phyloP scores from a whole-genome alignment of 768 basidiomycete genomes.

The Sutorius australiensis region DNA sequence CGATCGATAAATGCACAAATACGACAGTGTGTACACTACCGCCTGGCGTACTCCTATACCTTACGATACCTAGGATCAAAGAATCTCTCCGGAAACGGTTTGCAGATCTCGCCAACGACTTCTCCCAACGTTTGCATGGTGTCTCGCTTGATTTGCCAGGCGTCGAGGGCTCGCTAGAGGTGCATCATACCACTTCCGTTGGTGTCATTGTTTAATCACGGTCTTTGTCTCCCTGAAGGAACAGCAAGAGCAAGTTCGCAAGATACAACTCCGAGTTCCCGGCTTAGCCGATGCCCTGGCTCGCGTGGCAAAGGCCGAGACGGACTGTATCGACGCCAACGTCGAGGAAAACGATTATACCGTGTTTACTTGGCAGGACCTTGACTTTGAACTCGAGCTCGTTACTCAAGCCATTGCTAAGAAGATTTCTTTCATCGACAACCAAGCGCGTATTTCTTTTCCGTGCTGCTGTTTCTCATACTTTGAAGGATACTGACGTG shows the following conservation, averaged over 20 bases:
- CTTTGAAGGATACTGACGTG: conserved; percentile 10
- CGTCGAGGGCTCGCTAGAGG: conserved; percentile 76
- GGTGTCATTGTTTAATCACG: conserved; percentile 8
- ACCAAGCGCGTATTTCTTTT: conserved; percentile 58
- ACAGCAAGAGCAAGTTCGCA: conserved; percentile 66
- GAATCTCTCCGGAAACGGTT: conserved; percentile 73
- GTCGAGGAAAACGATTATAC: conserved; percentile 98
- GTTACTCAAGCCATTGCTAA: conserved; percentile 77
- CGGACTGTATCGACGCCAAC: conserved; percentile 79
- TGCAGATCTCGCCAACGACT: conserved; percentile 72
- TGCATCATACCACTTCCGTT: conserved; percentile 24
- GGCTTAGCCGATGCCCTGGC: conserved; percentile 55
- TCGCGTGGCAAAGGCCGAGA: conserved; percentile 60
- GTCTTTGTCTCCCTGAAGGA: conserved; percentile 39
- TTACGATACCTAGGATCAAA: conserved; percentile 60
- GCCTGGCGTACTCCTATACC: neutral
- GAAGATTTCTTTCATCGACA: conserved; percentile 95
- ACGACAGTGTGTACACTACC: conserved; percentile 58
- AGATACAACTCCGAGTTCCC: conserved; percentile 66
- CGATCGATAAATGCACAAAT: conserved; percentile 86
- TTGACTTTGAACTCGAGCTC: conserved; percentile 84
- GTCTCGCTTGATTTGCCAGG: conserved; percentile 71
- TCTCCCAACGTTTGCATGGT: conserved; percentile 60
- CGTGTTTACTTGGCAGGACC: conserved; percentile 82
- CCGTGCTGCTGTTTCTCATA: neutral